Conservation (phyloP, 768 basidiomycete genomes). For the Vararia minispora region DNA sequence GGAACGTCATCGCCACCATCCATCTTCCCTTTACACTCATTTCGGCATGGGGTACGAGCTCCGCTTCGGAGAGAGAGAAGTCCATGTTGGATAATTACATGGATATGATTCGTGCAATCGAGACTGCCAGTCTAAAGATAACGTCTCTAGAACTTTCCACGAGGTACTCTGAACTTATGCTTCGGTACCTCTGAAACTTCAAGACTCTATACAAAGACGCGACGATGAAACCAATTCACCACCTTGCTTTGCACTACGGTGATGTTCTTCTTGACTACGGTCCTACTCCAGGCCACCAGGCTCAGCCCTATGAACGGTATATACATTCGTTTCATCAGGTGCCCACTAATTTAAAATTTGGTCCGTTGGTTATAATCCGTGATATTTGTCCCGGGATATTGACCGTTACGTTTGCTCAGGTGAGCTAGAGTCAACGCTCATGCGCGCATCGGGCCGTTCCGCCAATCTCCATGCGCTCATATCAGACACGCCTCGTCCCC, state of each 20-base stretch:
- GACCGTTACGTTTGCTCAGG: conserved; percentile 6
- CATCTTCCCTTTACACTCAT: conserved; percentile 25
- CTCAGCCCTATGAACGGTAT: conserved; percentile 9
- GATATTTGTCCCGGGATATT: no score
- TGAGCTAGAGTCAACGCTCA: conserved; percentile 5
- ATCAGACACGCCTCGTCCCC: no score
- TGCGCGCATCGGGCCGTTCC: conserved; percentile 1
- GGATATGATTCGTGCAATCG: conserved; percentile 18
- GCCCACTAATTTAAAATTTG: conserved; percentile 15
- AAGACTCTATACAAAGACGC: conserved; percentile 16
- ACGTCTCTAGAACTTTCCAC: conserved; percentile 6
- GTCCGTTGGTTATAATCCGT: conserved; percentile 8
- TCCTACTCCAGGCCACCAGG: conserved; percentile 15
- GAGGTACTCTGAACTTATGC: conserved; percentile 4
- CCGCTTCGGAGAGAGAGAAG: conserved; percentile 3
- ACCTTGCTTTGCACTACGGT: conserved; percentile 22
- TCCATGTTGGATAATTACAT: conserved; percentile 22
- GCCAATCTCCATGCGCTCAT: no score
- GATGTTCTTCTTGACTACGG: conserved; percentile 20
- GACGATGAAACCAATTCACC: conserved; percentile 20
- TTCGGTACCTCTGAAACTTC: conserved; percentile 15
- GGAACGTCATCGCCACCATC: conserved; percentile 21
- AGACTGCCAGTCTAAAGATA: conserved; percentile 12
- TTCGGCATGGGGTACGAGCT: conserved; percentile 21
- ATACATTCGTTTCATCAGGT: conserved; percentile 13